Evolutionary conservation across 208 protist genomes (phyloP), one percentile per base, ranked within the genome.

Genomic region (Crithidia bombi): DNA sequence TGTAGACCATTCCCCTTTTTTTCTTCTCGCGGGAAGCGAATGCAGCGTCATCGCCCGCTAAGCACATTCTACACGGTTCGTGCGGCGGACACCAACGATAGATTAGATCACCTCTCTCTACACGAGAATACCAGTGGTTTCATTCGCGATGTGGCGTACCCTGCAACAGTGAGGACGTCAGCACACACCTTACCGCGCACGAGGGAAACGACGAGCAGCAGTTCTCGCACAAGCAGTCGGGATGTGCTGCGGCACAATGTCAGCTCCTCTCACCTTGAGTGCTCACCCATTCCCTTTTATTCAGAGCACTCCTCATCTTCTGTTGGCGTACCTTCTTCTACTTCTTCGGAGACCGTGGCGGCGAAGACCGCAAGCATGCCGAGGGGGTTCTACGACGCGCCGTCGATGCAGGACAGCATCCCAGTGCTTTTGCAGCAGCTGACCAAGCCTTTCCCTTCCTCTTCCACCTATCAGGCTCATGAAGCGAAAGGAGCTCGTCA

Each of bases 361-460:
- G 26, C 50, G 25, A 5, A 19, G 12, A 12, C 36, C 0, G 9
- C 41, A n/a, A 36, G 9, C 38, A 21, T 46, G 36, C 63, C 46
- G 17, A 38, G 19, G 25, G 28, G 55, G 11, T 76, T 76, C 39
- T 76, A 76, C 63, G 70, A 76, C 25, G 70, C 41, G 1, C 70
- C 70, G 17, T 69, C 70, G 28, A 32, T 76, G 62, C 70, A n/a
- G 17, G 55, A 76, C 47, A 70, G 70, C 63, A 76, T 76, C 21
- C 70, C 70, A 9, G 70, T 47, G 15, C 63, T 76, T n/a, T 32
- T 69, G 19, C 33, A 50, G 43, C 70, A 61, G 4, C 47, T 76
- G 11, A 51, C 36, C 19, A 63, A 36, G 17, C 11, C 56, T 3
- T 30, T 43, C 5, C 21, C 26, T 14, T 38, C 32, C 23, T 54